phyloP scores from a whole-genome alignment of 2,329 filamentous ascomycete species.

The Intubia oerlemansii region DNA sequence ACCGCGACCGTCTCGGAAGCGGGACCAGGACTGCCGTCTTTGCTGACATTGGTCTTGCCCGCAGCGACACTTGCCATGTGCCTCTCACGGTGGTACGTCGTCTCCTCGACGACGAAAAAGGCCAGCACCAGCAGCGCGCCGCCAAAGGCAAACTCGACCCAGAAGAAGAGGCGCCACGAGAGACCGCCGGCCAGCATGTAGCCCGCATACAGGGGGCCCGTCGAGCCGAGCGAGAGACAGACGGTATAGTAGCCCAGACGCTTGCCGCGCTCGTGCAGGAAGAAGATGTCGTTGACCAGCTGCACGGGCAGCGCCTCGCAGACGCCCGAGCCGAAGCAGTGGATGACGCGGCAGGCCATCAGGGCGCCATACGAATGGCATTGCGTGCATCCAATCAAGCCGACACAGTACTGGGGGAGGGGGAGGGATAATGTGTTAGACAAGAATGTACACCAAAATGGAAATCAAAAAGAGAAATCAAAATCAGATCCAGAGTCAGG shows the following conservation, averaged over 20 bases:
- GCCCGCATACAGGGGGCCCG: constrained; percentile 33
- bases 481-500: too few relatives aligned
- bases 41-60: neutral
- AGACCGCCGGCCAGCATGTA: constrained; percentile 38
- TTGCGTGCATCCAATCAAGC: constrained; percentile 17
- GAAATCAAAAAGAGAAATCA: too few relatives aligned
- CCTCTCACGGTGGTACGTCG: constrained; percentile 10
- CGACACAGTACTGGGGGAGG: constrained; percentile 14
- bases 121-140: constrained; percentile 11
- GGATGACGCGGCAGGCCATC: constrained; percentile 19
- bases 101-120: constrained; percentile 16
- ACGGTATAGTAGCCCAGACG: constrained; percentile 39
- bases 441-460: too few relatives aligned
- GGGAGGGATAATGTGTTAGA: neutral
- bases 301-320: constrained; percentile 24
- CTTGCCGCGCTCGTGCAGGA: constrained; percentile 25
- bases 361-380: constrained; percentile 15
- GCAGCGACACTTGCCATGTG: too few relatives aligned
- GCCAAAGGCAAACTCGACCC: constrained; percentile 32
- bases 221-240: constrained; percentile 31
- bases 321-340: constrained; percentile 19
- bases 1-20: neutral
- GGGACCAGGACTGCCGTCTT: neutral
- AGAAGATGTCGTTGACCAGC: constrained; percentile 24
- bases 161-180: constrained; percentile 40